Conservation (phyloP, 192 early-diverging fungal genomes). For the Coemansia sp. region DNA sequence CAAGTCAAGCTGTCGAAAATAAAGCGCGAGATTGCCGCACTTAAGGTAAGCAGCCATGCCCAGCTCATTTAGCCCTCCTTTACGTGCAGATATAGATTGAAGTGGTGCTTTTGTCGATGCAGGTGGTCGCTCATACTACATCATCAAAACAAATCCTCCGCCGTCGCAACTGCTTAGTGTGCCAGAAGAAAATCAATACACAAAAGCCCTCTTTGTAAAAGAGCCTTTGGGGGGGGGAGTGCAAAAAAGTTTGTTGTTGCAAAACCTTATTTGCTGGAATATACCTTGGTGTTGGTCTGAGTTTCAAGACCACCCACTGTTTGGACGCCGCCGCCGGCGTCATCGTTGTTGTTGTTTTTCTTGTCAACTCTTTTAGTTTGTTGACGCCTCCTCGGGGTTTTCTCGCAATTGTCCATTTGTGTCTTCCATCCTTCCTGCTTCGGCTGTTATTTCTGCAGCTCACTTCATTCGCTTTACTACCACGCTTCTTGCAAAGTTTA, state of each 20-base stretch:
- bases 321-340: too few species aligned
- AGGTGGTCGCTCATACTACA: neutral
- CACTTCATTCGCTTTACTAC: neutral
- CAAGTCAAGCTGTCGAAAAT: conserved; percentile 84
- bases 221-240: neutral
- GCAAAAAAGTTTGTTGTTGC: neutral
- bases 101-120: neutral
- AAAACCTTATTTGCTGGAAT: conserved; percentile 1
- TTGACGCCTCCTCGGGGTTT: neutral
- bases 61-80: neutral
- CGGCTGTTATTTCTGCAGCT: neutral
- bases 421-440: neutral
- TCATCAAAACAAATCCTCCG: conserved; percentile 11
- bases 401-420: neutral
- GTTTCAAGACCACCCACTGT: neutral
- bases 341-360: neutral
- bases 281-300: conserved; percentile 4
- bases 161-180: neutral
- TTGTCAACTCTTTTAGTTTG: neutral
- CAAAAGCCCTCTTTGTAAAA: neutral
- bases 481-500: neutral
- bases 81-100: neutral
- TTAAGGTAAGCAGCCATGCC: conserved; percentile 65
- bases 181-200: neutral
- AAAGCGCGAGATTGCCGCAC: conserved; percentile 90